Percentiles rank a stretch among this genome's conserved stretches.
These are phyloP conservation scores for Pythium biforme DNA, from an alignment of 352 stramenopile genomes.

Conservation along the genomic window DNA sequence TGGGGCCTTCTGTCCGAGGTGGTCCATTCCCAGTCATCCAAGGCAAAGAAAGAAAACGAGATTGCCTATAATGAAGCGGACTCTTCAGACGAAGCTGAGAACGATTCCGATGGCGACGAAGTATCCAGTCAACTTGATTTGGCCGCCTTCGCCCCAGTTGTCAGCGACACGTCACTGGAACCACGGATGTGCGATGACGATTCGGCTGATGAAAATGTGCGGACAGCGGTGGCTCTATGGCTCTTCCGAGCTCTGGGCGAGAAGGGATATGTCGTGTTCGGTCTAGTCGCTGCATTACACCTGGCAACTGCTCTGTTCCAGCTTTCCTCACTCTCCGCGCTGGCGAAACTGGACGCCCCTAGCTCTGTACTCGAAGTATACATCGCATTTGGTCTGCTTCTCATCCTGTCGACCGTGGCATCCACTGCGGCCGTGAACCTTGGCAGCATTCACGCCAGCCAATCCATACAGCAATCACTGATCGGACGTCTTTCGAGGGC, in stretches of 20 bases:
- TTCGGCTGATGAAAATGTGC: conserved; percentile 50
- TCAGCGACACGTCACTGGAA: neutral
- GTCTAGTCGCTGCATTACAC: conserved; percentile 33
- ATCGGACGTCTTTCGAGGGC: conserved; percentile 54
- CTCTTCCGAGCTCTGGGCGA: conserved; percentile 86
- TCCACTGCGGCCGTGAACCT: conserved; percentile 36
- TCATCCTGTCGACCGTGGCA: conserved; percentile 17
- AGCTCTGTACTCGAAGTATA: conserved; percentile 67
- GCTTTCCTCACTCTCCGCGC: conserved; percentile 2
- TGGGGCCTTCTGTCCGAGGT: conserved; percentile 46
- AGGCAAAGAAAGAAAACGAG: conserved; percentile 32
- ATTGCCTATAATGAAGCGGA: conserved; percentile 5
- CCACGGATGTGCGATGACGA: neutral
- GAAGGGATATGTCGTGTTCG: conserved; percentile 41
- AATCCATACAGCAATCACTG: conserved; percentile 50
- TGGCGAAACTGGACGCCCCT: neutral
- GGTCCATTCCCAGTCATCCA: conserved; percentile 47
- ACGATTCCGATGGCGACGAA: conserved; percentile 35
- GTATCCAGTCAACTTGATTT: neutral
- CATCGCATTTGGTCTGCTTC: conserved; percentile 55
- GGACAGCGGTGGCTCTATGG: conserved; percentile 69
- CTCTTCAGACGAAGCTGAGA: conserved; percentile 13
- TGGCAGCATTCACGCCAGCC: conserved; percentile 48
- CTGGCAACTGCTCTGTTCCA: neutral
- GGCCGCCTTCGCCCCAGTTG: conserved; percentile 6